phyloP scores from a whole-genome alignment of 768 basidiomycete genomes.

The Kwoniella bestiolae region DNA sequence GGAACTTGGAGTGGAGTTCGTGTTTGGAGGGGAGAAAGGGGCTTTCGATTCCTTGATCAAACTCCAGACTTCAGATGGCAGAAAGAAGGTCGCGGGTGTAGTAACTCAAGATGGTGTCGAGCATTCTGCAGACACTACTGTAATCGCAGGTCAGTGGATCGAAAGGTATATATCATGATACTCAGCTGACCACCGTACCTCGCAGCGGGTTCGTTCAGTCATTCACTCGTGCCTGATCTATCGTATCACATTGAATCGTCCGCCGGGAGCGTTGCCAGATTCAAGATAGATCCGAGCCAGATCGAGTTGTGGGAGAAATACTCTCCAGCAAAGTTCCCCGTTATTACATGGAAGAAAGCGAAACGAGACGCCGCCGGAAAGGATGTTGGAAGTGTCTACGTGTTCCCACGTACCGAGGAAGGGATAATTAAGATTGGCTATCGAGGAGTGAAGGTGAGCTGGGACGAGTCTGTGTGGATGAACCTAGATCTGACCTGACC shows the following conservation, averaged over 20 bases:
- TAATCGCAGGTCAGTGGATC: not conserved
- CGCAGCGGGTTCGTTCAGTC: not conserved
- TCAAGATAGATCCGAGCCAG: not conserved
- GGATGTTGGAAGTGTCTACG: constrained; percentile 24
- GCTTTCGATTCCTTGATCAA: constrained; percentile 6
- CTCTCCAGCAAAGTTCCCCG: constrained; percentile 12
- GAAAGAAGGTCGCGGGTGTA: not conserved
- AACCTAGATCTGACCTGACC: too few relatives aligned
- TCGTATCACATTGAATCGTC: constrained; percentile 2
- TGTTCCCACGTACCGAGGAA: constrained; percentile 31
- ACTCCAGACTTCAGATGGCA: not conserved
- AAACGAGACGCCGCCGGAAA: not conserved
- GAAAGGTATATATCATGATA: not conserved
- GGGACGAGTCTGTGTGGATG: too few relatives aligned
- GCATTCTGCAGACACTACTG: not conserved
- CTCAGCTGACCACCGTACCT: too few relatives aligned
- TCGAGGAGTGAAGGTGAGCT: constrained; percentile 40
- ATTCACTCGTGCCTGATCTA: not conserved
- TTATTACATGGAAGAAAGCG: constrained; percentile 3
- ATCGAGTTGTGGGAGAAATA: constrained; percentile 9
- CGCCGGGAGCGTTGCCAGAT: not conserved
- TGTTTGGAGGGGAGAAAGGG: not conserved
- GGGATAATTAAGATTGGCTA: constrained; percentile 39
- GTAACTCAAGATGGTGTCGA: constrained; percentile 1
- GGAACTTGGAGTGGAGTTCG: not conserved